A percentile compares a stretch with the other conserved stretches of the same genome.
phyloP scores from a whole-genome alignment of 164 flowering plant species.

The Magnolia officinalis region DNA sequence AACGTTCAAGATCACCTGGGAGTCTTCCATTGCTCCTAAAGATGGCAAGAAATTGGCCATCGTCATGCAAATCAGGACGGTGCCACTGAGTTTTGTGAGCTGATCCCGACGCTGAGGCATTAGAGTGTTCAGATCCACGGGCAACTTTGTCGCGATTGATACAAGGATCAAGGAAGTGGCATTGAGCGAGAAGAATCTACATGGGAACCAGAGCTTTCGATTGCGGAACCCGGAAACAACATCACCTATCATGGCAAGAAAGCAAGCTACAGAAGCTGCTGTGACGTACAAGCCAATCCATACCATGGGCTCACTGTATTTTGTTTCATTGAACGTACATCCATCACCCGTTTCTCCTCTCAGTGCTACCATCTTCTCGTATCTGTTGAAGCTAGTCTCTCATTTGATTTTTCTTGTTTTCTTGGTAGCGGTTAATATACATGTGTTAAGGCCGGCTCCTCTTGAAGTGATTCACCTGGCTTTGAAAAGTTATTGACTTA shows the following conservation, averaged over 20 bases:
- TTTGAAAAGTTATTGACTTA: too few species aligned
- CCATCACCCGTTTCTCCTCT: background rate
- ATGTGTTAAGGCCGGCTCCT: too few species aligned
- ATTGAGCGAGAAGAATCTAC: constrained; percentile 54
- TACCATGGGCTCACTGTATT: constrained; percentile 19
- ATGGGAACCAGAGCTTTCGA: constrained; percentile 55
- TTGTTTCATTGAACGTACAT: background rate
- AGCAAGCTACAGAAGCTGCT: constrained; percentile 49
- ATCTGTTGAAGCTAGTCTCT: too few species aligned
- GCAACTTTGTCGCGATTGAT: constrained; percentile 46
- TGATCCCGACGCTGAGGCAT: constrained; percentile 57
- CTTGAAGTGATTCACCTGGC: too few species aligned
- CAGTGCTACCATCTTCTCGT: too few species aligned
- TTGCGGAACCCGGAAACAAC: constrained; percentile 30
- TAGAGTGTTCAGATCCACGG: constrained; percentile 56
- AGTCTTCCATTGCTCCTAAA: constrained; percentile 41
- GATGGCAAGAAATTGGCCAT: constrained; percentile 67
- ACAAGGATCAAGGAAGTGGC: constrained; percentile 54
- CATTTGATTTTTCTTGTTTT: too few species aligned
- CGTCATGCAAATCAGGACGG: constrained; percentile 42
- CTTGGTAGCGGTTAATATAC: too few species aligned
- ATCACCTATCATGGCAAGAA: constrained; percentile 48
- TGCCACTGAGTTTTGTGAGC: constrained; percentile 57
- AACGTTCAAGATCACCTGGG: constrained; percentile 39
- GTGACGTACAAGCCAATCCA: constrained; percentile 40